phyloP scores from a whole-genome alignment of 2,329 filamentous ascomycete species.

The Nemania sp. region DNA sequence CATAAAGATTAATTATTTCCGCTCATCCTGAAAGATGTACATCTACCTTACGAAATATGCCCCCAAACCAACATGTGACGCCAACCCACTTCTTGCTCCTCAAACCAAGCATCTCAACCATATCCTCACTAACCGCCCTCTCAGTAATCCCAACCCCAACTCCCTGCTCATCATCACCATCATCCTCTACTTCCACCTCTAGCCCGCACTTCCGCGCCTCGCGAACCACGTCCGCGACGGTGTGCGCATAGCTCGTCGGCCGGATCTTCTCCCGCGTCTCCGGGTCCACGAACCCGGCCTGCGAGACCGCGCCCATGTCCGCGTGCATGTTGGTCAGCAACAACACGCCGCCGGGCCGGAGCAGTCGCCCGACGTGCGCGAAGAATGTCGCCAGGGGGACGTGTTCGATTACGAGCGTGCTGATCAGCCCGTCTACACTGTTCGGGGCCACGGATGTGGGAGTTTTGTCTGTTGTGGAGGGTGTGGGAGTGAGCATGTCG shows the following conservation, averaged over 20 bases:
- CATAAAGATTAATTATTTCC: too few relatives aligned
- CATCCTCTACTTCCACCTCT: conserved; percentile 44
- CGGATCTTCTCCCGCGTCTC: conserved; percentile 59
- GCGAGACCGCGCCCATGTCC: conserved; percentile 62
- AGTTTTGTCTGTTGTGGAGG: too few relatives aligned
- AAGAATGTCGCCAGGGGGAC: conserved; percentile 58
- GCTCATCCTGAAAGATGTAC: too few relatives aligned
- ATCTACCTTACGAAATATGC: conserved; percentile 45
- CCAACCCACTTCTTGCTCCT: conserved; percentile 67
- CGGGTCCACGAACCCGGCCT: conserved; percentile 64
- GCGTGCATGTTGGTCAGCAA: conserved; percentile 71
- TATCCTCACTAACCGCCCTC: conserved; percentile 52
- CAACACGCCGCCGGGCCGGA: conserved; percentile 53
- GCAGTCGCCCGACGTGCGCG: conserved; percentile 45
- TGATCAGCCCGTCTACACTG: conserved; percentile 52
- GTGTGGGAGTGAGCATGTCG: conserved; percentile 41
- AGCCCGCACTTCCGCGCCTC: conserved; percentile 53
- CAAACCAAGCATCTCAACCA: conserved; percentile 61
- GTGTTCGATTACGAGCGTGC: conserved; percentile 68
- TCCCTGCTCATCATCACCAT: conserved; percentile 33
- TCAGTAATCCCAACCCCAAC: conserved; percentile 44
- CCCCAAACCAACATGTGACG: conserved; percentile 57
- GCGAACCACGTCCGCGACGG: conserved; percentile 52
- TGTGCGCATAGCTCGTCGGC: conserved; percentile 61
- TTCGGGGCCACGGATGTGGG: conserved; percentile 32